Base-by-base conservation (phyloP, 2,329 filamentous ascomycete genomes). In the Pseudogymnoascus sp. region DNA sequence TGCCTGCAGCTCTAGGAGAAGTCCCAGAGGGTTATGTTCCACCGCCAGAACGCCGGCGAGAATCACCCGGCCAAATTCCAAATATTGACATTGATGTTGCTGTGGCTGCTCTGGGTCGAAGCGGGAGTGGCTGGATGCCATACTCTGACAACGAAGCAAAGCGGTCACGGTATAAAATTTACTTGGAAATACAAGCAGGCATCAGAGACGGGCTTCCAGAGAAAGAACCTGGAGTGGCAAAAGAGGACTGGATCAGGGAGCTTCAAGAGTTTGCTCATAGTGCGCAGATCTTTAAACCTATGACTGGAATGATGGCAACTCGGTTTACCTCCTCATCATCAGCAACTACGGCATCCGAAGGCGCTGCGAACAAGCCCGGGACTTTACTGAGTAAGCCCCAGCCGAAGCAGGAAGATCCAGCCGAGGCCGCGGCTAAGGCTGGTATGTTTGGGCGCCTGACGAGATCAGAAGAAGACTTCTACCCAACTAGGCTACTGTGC, bases 391-490 rank as follows among this genome's bases (percentile, higher is more conserved):
- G 75, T 59, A 81, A 78, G 63, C 78, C 80, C 0, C 69, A 76
- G 7, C 74, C 77, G 23, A 91, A 88, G 68, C 80, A 81, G 3
- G 81, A 86, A 65, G 89, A 96, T 70, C 88, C 93, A 0, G 91
- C 91, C 9, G 89, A 93, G 71, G 88, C 91, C 68, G 95, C 95
- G 1, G 95, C 95, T 6, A 90, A 83, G 70, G 78, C 97, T 72
- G 92, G 91, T 63, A 96, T 97, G 92, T 97, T 93, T 75, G 95
- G 95, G 0, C 82, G 86, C 12, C 83, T 97, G 85, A 99, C 95
- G 2, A 82, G 95, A 65, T 85, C 81, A 21, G 79, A 81, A 0
- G 74, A 84, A 6, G 83, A 87, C 4, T 97, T 96, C 74, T 88
- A 87, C 68, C 95, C 95, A 0, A 88, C 88, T 1, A 81, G 92